Percentiles rank a stretch among this genome's conserved stretches.
Conservation (phyloP, 2,329 filamentous ascomycete genomes). For the Cladorrhinum sp. region DNA sequence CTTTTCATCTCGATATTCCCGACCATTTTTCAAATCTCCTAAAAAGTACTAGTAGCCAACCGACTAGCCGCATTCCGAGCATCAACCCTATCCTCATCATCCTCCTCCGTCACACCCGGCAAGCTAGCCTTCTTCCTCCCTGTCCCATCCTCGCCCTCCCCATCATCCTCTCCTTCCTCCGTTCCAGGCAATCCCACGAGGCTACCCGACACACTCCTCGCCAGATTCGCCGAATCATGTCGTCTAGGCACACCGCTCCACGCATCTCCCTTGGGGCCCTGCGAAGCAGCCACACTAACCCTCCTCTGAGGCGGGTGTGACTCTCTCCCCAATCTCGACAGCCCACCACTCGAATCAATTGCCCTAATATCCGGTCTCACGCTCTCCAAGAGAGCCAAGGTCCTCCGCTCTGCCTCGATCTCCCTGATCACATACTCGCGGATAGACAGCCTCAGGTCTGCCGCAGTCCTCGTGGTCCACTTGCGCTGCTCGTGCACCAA, state of each 20-base stretch:
- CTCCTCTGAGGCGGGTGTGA: slow-evolving; percentile 71
- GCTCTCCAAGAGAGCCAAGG: slow-evolving; percentile 86
- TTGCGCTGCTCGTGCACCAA: slow-evolving; percentile 82
- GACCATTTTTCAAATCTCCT: not conserved
- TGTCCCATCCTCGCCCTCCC: slow-evolving; percentile 20
- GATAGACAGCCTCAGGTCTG: slow-evolving; percentile 79
- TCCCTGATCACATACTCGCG: slow-evolving; percentile 91
- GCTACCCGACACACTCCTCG: slow-evolving; percentile 72
- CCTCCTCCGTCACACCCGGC: slow-evolving; percentile 68
- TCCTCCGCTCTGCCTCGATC: slow-evolving; percentile 92
- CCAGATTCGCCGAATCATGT: slow-evolving; percentile 63
- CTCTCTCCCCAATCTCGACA: slow-evolving; percentile 86
- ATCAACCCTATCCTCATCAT: slow-evolving; percentile 90
- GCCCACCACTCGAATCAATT: slow-evolving; percentile 86
- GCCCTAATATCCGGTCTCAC: slow-evolving; percentile 89
- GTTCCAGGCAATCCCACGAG: slow-evolving; percentile 54
- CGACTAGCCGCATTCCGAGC: slow-evolving; percentile 92
- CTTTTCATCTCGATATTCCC: too few relatives aligned
- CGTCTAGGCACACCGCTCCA: slow-evolving; percentile 93
- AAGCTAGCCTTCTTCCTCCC: slow-evolving; percentile 47
- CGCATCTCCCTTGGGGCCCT: slow-evolving; percentile 95
- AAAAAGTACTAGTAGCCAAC: slow-evolving; percentile 92
- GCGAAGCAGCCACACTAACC: slow-evolving; percentile 75
- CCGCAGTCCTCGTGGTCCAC: slow-evolving; percentile 84
- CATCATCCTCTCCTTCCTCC: slow-evolving; percentile 47